Evolutionary conservation across 306 rosid genomes (phyloP).

Genomic region (Psophocarpus tetragonolobus): DNA sequence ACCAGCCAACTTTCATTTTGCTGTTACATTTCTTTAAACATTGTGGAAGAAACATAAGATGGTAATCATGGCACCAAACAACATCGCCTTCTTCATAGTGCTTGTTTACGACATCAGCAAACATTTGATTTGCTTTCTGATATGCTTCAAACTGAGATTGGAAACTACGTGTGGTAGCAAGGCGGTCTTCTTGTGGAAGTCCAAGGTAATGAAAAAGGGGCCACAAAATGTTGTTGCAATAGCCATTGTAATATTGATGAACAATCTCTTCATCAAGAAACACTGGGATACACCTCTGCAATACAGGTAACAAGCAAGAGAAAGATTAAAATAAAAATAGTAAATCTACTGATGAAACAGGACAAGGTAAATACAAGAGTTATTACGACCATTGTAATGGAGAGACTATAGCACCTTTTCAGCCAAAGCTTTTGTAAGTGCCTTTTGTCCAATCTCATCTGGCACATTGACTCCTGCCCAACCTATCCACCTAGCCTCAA

Average conservation of each 20-base stretch:
- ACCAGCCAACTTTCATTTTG: conserved; percentile 93
- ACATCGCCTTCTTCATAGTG: conserved; percentile 90
- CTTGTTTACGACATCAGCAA: conserved; percentile 81
- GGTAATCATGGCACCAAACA: conserved; percentile 97
- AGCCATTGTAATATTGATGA: conserved; percentile 91
- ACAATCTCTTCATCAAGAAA: conserved; percentile 94
- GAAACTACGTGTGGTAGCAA: conserved; percentile 93
- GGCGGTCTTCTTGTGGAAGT: conserved; percentile 97
- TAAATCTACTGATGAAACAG: conserved; percentile 12
- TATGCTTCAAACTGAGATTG: conserved; percentile 90
- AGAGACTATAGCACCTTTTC: conserved; percentile 56
- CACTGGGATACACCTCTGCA: conserved; percentile 86
- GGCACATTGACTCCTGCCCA: conserved; percentile 98
- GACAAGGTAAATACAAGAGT: conserved; percentile 6
- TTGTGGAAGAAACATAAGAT: conserved; percentile 91
- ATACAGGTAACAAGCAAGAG: conserved; percentile 25
- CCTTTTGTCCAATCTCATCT: conserved; percentile 80
- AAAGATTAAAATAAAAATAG: background rate
- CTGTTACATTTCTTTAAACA: conserved; percentile 72
- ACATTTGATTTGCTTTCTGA: conserved; percentile 90
- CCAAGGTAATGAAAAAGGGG: conserved; percentile 95
- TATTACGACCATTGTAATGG: background rate
- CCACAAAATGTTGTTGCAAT: conserved; percentile 92
- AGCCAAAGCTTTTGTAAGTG: conserved; percentile 83
- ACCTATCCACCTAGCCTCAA: conserved; percentile 92